Evolutionary conservation across 192 early-diverging fungal species (phyloP), one percentile per base, ranked within the genome.

Genomic region (Coemansia sp.): DNA sequence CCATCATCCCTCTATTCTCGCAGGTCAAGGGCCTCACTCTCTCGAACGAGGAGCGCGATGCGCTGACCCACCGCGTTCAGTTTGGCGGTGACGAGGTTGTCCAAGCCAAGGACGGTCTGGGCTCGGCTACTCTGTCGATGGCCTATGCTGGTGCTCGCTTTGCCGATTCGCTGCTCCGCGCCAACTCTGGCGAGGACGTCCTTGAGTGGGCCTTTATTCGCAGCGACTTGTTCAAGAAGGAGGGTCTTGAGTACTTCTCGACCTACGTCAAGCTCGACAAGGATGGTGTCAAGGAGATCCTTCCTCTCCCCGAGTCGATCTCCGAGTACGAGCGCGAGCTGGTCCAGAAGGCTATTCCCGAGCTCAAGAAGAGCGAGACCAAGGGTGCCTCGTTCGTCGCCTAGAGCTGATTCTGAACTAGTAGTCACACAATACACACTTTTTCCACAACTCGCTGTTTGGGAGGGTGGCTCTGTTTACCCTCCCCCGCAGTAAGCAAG

Each of bases 11-110:
- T 31, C 82, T 99, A 39, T 92, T 99, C 76, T 93, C 91, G 72
- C 90, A 95, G 88, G 80, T 84, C 38, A 79, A 85, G 63, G 67
- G 79, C 67, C 78, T 91, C 12, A 70, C 80, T 51, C 93, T 95
- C 71, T 85, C 88, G 75, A 82, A 94, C 73, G 94, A 94, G 68
- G 90, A 98, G 86, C 85, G 93, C 69, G 93, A 95, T 63, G 86
- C 86, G 19, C 86, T 99, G 65, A 98, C 96, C 67, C 70, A 99
- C 86, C 93, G 98, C 62, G 96, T 99, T 70, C 98, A 99, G 86
- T 99, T 91, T 75, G 98, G 96, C 77, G 98, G 98, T 70, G 98
- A 99, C 75, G 98, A 99, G 80, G 98, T 99, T 64, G 98, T 99
- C 78, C 93, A 99, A 90, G 98, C 98, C 77, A 99, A 99, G 90